phyloP scores from a whole-genome alignment of 768 basidiomycete genomes.

The Leucogyrophana mollusca region DNA sequence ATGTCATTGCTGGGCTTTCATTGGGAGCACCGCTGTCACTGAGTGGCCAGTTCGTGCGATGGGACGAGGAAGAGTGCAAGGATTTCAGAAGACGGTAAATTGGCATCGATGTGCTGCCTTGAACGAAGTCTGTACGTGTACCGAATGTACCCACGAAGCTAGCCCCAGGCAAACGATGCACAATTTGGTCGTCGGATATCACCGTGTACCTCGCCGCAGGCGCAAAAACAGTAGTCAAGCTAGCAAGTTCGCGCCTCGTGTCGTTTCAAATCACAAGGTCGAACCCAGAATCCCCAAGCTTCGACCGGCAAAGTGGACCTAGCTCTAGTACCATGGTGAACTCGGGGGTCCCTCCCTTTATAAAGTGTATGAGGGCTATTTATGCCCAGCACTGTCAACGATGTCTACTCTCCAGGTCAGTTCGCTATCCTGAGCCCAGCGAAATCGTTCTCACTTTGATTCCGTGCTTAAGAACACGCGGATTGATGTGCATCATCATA shows the following conservation, averaged over 20 bases:
- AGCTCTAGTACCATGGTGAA: no score
- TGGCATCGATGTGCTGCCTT: background rate
- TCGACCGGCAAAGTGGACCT: no score
- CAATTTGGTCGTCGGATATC: no score
- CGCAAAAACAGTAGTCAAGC: no score
- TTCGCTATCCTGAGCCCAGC: background rate
- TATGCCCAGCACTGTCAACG: no score
- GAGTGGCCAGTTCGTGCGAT: conserved; percentile 78
- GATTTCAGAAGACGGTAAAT: conserved; percentile 42
- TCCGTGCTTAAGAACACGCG: conserved; percentile 7
- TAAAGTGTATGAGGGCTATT: no score
- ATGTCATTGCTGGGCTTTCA: conserved; percentile 76
- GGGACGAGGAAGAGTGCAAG: conserved; percentile 72
- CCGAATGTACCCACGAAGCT: background rate
- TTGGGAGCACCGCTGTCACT: conserved; percentile 60
- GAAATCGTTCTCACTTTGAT: background rate
- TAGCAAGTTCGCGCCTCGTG: no score
- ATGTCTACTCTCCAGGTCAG: background rate
- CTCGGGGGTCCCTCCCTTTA: no score
- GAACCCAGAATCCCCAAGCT: no score
- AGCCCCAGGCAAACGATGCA: background rate
- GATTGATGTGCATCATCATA: conserved; percentile 79
- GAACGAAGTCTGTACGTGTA: background rate
- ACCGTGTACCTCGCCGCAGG: no score
- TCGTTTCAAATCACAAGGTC: no score